Evolutionary conservation across 176 grass and related monocot genomes (phyloP).

Genomic region (Cocos nucifera): DNA sequence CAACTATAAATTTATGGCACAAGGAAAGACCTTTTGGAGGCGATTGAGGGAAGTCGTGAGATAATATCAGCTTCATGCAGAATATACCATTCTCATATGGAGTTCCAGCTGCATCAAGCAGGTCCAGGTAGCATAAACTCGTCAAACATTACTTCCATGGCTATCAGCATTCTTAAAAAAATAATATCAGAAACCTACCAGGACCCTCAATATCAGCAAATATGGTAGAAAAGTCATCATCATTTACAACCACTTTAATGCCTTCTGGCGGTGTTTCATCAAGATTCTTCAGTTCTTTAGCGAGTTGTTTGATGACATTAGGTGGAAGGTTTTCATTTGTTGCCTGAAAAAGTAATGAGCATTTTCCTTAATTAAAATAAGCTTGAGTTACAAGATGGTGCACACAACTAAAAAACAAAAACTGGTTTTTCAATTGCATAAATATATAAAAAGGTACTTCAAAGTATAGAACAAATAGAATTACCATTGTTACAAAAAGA

Average conservation of each 20-base stretch:
- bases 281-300: constrained; percentile 94
- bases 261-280: constrained; percentile 87
- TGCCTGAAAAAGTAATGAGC: constrained; percentile 27
- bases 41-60: constrained; percentile 70
- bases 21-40: constrained; percentile 65
- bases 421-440: no score
- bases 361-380: no score
- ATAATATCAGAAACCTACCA: constrained; percentile 18
- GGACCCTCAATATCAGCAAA: constrained; percentile 92
- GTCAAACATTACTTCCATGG: background rate
- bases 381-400: no score
- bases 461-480: no score
- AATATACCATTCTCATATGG: constrained; percentile 96
- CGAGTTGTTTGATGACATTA: constrained; percentile 87
- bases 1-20: no score
- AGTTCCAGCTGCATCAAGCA: constrained; percentile 50
- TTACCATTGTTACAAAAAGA: no score
- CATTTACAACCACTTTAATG: constrained; percentile 88
- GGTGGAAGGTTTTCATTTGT: constrained; percentile 91
- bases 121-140: constrained; percentile 1
- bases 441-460: no score
- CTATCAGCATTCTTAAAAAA: background rate
- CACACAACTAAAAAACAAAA: no score
- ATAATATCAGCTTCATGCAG: constrained; percentile 84
- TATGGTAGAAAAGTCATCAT: constrained; percentile 92